Percentiles rank a stretch among this genome's conserved stretches.
Conservation (phyloP, 441 rosid genomes). For the Macaranga tanarius region DNA sequence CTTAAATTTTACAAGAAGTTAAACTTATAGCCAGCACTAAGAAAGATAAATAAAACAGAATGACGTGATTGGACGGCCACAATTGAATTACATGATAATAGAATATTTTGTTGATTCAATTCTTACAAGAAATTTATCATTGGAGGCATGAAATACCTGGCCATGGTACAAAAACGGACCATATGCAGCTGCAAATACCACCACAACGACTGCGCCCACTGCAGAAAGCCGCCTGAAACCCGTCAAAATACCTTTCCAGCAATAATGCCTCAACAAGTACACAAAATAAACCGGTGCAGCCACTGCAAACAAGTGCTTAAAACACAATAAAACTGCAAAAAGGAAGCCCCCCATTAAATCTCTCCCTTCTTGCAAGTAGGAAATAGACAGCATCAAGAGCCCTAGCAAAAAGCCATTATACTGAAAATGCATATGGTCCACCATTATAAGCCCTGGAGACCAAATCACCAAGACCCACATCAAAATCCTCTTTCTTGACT, state of each 20-base stretch:
- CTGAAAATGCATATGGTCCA: conserved; percentile 95
- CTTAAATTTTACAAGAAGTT: background rate
- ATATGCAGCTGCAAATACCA: conserved; percentile 65
- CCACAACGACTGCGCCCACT: conserved; percentile 61
- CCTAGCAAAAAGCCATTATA: conserved; percentile 90
- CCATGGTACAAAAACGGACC: conserved; percentile 75
- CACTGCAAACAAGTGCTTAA: conserved; percentile 90
- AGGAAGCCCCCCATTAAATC: conserved; percentile 81
- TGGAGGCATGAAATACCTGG: conserved; percentile 47
- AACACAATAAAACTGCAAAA: conserved; percentile 73
- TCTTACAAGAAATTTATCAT: background rate
- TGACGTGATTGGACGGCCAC: background rate
- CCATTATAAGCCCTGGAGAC: conserved; percentile 82
- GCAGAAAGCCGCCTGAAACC: conserved; percentile 52
- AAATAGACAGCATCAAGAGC: conserved; percentile 72
- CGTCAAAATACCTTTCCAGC: conserved; percentile 54
- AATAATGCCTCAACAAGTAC: conserved; percentile 80
- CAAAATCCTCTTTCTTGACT: conserved; percentile 37
- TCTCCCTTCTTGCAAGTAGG: conserved; percentile 70
- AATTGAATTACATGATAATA: background rate
- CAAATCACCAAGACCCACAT: conserved; percentile 67
- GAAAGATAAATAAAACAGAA: background rate
- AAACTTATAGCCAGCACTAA: background rate
- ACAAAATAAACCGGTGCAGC: conserved; percentile 93
- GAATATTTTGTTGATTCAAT: background rate